Evolutionary conservation across 768 basidiomycete genomes (phyloP).

Genomic region (Kwoniella botswanensis): DNA sequence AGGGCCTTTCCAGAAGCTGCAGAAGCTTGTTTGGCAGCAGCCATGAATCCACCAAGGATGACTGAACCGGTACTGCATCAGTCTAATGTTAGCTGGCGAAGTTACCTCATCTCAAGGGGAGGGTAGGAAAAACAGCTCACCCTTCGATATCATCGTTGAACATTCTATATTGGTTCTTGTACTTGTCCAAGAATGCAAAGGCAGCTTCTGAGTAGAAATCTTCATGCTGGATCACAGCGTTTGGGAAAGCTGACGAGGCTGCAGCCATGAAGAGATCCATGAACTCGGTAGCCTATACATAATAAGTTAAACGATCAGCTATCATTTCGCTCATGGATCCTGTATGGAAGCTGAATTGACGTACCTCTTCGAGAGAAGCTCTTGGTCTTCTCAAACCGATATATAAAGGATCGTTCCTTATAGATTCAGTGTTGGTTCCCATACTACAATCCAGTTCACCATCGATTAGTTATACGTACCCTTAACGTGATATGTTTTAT

Average conservation of each 20-base stretch:
- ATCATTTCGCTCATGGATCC: not conserved
- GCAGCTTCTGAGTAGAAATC: conserved; percentile 93
- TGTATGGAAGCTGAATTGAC: not conserved
- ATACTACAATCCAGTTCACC: conserved; percentile 73
- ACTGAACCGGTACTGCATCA: conserved; percentile 78
- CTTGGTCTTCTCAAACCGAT: conserved; percentile 74
- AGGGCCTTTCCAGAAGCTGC: conserved; percentile 72
- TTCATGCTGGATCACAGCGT: conserved; percentile 79
- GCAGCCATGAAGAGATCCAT: conserved; percentile 94
- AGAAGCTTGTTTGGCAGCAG: conserved; percentile 78
- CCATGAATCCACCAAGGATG: conserved; percentile 83
- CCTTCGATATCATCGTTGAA: conserved; percentile 93
- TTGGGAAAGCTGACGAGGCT: conserved; percentile 75
- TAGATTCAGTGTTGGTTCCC: conserved; percentile 81
- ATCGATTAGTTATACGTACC: not conserved
- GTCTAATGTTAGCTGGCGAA: conserved; percentile 17
- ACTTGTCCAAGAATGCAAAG: conserved; percentile 79
- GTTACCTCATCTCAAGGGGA: not conserved
- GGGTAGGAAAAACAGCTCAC: conserved; percentile 13
- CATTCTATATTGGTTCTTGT: conserved; percentile 73
- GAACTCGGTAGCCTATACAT: conserved; percentile 68
- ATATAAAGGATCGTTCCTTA: conserved; percentile 85
- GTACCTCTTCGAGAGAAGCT: conserved; percentile 35
- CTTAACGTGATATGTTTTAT: not conserved
- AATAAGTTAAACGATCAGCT: not conserved